Percentiles rank a stretch among this genome's conserved stretches.
Evolutionary conservation across 2,329 filamentous ascomycete species (phyloP).

Genomic region (Aspergillus nomiae): DNA sequence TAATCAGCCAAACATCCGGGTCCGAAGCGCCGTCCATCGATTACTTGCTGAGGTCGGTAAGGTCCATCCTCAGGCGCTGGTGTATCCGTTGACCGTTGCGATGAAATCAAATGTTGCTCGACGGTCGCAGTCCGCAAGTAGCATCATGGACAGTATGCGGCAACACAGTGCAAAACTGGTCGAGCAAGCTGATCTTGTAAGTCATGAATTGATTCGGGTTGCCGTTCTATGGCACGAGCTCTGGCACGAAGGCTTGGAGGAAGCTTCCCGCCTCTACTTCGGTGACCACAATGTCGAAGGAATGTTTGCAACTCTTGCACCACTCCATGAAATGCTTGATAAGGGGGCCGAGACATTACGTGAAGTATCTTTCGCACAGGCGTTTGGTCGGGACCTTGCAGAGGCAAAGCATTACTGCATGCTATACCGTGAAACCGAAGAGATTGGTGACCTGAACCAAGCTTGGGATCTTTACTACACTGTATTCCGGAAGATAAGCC

Average conservation of each 20-base stretch:
- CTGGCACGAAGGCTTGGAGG: conserved; percentile 97
- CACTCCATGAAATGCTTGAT: conserved; percentile 88
- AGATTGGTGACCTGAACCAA: conserved; percentile 93
- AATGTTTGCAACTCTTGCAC: conserved; percentile 90
- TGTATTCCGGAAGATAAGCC: conserved; percentile 92
- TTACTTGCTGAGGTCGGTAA: conserved; percentile 90
- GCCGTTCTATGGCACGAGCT: conserved; percentile 98
- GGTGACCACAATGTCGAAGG: conserved; percentile 96
- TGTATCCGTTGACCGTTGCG: conserved; percentile 95
- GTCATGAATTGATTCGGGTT: conserved; percentile 93
- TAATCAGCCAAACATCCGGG: conserved; percentile 88
- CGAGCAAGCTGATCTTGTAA: conserved; percentile 92
- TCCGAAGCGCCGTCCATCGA: conserved; percentile 88
- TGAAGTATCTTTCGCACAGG: conserved; percentile 96
- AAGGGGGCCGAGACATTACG: conserved; percentile 88
- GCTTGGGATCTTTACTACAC: conserved; percentile 99
- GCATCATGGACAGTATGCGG: conserved; percentile 98
- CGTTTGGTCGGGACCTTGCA: conserved; percentile 90
- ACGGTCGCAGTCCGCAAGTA: conserved; percentile 81
- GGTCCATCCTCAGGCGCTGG: conserved; percentile 90
- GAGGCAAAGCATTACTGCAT: conserved; percentile 97
- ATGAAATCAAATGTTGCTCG: conserved; percentile 92
- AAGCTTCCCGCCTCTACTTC: conserved; percentile 95
- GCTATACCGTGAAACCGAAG: conserved; percentile 83
- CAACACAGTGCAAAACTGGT: conserved; percentile 91